phyloP scores from a whole-genome alignment of 148 eudicot genomes.

The Camellia sinensis region DNA sequence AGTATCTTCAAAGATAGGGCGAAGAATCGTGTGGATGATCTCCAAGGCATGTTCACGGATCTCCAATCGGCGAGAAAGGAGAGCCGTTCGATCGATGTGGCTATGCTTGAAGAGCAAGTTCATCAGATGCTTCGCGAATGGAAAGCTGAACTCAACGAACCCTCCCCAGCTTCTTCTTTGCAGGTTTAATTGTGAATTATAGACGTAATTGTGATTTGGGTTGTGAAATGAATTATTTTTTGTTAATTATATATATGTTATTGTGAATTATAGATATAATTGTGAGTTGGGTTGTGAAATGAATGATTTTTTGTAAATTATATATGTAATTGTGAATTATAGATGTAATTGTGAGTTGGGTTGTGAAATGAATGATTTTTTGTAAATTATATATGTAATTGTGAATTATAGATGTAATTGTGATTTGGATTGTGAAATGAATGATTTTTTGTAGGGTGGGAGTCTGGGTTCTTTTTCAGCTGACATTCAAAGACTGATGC shows the following conservation, averaged over 20 bases:
- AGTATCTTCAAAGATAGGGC: slow-evolving; percentile 87
- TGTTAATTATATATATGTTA: no score
- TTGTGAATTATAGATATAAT: not conserved
- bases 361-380: no score
- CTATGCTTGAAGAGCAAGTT: slow-evolving; percentile 82
- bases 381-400: not conserved
- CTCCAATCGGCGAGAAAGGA: slow-evolving; percentile 88
- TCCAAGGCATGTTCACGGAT: slow-evolving; percentile 75
- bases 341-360: no score
- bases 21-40: slow-evolving; percentile 93
- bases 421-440: slow-evolving; percentile 17
- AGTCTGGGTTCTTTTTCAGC: slow-evolving; percentile 75
- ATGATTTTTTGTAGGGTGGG: slow-evolving; percentile 60
- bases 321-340: not conserved
- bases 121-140: slow-evolving; percentile 94
- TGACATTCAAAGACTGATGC: slow-evolving; percentile 75
- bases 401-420: not conserved
- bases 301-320: slow-evolving; percentile 30
- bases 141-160: slow-evolving; percentile 87
- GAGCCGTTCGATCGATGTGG: slow-evolving; percentile 66
- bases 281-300: slow-evolving; percentile 17
- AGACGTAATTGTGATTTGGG: no score
- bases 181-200: slow-evolving; percentile 32
- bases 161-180: slow-evolving; percentile 86
- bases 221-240: no score